Percentiles rank a stretch among this genome's conserved stretches.
phyloP scores from a whole-genome alignment of 2,329 filamentous ascomycete species.

The Pyrenophora teres region DNA sequence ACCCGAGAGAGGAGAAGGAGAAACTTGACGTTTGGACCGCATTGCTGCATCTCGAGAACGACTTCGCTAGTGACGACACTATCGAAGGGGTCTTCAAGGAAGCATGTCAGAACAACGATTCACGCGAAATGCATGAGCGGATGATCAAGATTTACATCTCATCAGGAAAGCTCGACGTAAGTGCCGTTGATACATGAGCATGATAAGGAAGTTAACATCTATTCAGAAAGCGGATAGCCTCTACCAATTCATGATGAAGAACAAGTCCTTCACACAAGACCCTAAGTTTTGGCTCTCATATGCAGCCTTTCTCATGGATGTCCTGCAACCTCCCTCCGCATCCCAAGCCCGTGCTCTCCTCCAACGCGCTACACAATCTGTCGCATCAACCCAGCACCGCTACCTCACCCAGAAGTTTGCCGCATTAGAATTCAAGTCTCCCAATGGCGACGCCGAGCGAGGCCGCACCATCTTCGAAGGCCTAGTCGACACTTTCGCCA shows the following conservation, averaged over 20 bases:
- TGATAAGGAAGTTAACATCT: slow-evolving; percentile 22
- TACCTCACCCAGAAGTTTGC: slow-evolving; percentile 86
- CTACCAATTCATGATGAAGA: slow-evolving; percentile 86
- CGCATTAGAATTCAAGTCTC: slow-evolving; percentile 85
- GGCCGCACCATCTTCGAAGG: slow-evolving; percentile 94
- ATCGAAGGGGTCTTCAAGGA: slow-evolving; percentile 87
- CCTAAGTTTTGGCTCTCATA: slow-evolving; percentile 92
- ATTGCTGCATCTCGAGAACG: slow-evolving; percentile 89
- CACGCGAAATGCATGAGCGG: slow-evolving; percentile 85
- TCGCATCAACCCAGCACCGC: slow-evolving; percentile 71
- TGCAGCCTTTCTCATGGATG: slow-evolving; percentile 86
- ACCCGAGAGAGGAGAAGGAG: slow-evolving; percentile 86
- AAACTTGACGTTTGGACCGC: slow-evolving; percentile 97
- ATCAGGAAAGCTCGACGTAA: slow-evolving; percentile 80
- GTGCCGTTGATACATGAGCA: slow-evolving; percentile 32
- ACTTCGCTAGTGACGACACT: slow-evolving; percentile 81
- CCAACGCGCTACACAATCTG: slow-evolving; percentile 80
- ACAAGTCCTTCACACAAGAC: slow-evolving; percentile 75
- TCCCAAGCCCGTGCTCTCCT: slow-evolving; percentile 79
- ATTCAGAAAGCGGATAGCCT: slow-evolving; percentile 81
- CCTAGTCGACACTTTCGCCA: slow-evolving; percentile 80
- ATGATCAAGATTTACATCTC: slow-evolving; percentile 95
- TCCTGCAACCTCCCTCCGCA: slow-evolving; percentile 69
- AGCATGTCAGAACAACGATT: slow-evolving; percentile 91
- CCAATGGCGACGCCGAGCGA: slow-evolving; percentile 82